Evolutionary conservation across 768 basidiomycete genomes (phyloP), one percentile per base, ranked within the genome.

Genomic region (Xanthoconium stramineum): DNA sequence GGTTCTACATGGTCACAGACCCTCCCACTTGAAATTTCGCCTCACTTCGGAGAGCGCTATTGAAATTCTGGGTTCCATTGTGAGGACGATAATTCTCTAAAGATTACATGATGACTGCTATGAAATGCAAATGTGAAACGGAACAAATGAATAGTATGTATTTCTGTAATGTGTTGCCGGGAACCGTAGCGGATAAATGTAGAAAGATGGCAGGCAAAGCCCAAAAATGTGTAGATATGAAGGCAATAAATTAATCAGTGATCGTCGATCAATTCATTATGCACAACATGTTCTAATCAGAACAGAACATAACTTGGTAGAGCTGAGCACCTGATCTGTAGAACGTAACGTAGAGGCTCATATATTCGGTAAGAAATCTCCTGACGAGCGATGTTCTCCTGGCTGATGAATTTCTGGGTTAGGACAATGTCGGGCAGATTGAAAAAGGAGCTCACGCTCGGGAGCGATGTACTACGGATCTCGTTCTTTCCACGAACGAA

Each of bases 401-500:
- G 62, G 44, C 32, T 29, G 30, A 17, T 24, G 12, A 45, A 53
- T 30, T 30, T 10, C 20, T 33, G 7, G 17, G 47, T 55, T 28
- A 47, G 33, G 24, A 12, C 8, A 10, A 33, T 13, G 39, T 0
- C n/a, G 28, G 11, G 29, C 15, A 37, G 32, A 24, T 24, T 30
- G 17, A 38, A 37, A 19, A 37, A 20, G 13, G 14, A 29, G 45
- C 65, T 53, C 56, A 69, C 71, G 5, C 39, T 50, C 15, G 46
- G 43, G 7, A 55, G 47, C 32, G 54, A 43, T 48, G 37, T 28
- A 14, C 33, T 50, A 24, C 20, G 53, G 10, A 20, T 47, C 24
- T 53, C 66, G 37, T 40, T 49, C 56, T 60, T 72, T 48, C 59
- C 65, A 29, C 69, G 71, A 19, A 33, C 40, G 43, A 71, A 71